Evolutionary conservation across 345 rosid genomes (phyloP).

Genomic region (Murraya paniculata): DNA sequence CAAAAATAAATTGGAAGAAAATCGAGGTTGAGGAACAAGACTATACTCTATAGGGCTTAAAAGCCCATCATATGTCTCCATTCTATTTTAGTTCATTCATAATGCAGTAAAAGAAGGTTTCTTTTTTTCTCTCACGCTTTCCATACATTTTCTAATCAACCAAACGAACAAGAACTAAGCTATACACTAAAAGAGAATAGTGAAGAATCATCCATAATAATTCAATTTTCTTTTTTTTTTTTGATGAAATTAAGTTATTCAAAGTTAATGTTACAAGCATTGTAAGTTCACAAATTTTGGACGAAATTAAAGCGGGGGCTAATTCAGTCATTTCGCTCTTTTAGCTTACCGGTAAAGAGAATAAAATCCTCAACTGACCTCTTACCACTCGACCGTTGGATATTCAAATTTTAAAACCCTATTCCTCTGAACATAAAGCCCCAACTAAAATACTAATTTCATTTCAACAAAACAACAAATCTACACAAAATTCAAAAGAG

Average conservation of each 20-base stretch:
- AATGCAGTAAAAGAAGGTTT: too few species aligned
- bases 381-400: conserved; percentile 39
- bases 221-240: too few species aligned
- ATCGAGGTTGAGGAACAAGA: background rate
- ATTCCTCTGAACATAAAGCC: background rate
- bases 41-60: too few species aligned
- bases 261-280: too few species aligned
- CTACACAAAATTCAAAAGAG: background rate
- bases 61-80: too few species aligned
- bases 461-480: background rate
- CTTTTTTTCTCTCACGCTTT: too few species aligned
- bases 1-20: background rate
- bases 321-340: background rate
- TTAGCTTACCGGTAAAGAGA: background rate
- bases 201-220: too few species aligned
- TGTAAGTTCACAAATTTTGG: background rate
- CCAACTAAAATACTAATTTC: background rate
- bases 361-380: background rate
- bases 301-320: background rate
- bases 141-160: too few species aligned
- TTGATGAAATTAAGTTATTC: background rate
- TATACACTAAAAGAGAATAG: too few species aligned
- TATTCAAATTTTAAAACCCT: conserved; percentile 43
- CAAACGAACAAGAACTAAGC: too few species aligned
- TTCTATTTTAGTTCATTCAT: too few species aligned